Evolutionary conservation across 1,284 basidiomycete species (phyloP).

Genomic region (Ganoderma multipileum): DNA sequence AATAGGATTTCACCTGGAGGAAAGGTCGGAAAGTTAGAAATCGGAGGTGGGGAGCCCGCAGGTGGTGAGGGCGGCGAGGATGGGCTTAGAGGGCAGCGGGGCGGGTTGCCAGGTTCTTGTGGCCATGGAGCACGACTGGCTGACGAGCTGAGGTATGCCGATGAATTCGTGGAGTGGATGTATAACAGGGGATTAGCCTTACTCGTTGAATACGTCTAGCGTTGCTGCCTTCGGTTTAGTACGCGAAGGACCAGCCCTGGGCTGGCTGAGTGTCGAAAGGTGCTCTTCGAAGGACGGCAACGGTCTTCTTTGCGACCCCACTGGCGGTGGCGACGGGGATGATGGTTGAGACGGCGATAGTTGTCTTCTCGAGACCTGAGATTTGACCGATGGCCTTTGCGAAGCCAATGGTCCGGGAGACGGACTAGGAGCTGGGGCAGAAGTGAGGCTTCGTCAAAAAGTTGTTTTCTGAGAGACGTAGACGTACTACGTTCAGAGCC

Average conservation of each 20-base stretch:
- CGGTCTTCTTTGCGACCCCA: neutral
- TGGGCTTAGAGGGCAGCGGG: neutral
- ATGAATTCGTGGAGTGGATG: neutral
- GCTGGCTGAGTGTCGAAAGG: neutral
- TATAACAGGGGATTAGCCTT: neutral
- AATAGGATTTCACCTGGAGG: neutral
- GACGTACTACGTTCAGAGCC: no score
- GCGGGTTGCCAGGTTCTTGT: neutral
- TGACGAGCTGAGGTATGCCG: neutral
- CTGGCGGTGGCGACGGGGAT: neutral
- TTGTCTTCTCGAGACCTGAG: neutral
- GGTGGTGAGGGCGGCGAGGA: neutral
- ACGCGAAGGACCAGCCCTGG: neutral
- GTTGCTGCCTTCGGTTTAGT: neutral
- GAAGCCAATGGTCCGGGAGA: no score
- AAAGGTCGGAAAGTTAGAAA: neutral
- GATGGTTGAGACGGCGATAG: neutral
- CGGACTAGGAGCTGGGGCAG: no score
- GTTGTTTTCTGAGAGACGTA: no score
- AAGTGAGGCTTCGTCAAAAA: no score
- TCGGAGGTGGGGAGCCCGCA: neutral
- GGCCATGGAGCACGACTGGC: conserved; percentile 1
- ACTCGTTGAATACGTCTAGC: neutral
- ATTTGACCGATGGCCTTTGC: no score
- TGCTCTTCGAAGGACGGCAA: neutral